These are phyloP conservation scores for Phytopythium vexans DNA, from an alignment of 352 stramenopile genomes.

Conservation along the genomic window DNA sequence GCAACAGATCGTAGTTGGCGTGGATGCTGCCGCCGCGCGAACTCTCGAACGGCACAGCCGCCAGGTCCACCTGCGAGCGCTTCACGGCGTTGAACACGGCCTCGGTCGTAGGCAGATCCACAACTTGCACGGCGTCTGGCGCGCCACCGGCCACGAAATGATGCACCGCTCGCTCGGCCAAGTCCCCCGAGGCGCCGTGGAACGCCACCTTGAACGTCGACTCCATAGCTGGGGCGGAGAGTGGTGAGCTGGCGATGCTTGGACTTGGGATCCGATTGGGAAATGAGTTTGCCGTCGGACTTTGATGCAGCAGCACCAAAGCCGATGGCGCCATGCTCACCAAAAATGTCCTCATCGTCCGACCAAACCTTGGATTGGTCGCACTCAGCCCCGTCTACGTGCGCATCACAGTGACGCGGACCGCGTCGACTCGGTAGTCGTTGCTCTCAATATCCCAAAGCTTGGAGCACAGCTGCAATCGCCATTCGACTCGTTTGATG, in stretches of 20 bases:
- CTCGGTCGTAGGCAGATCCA: conserved; percentile 48
- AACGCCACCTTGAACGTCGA: conserved; percentile 89
- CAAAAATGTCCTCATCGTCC: too few relatives aligned
- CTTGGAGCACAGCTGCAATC: background rate
- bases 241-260: too few relatives aligned
- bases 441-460: conserved; percentile 22
- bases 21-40: conserved; percentile 94
- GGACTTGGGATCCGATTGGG: too few relatives aligned
- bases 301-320: too few relatives aligned
- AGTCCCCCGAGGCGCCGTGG: conserved; percentile 95
- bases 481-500: conserved; percentile 35
- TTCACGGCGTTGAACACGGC: conserved; percentile 54
- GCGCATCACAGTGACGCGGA: conserved; percentile 25
- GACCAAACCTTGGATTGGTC: too few relatives aligned
- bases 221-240: conserved; percentile 15
- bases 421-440: conserved; percentile 29
- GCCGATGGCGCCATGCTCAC: too few relatives aligned
- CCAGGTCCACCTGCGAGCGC: conserved; percentile 89
- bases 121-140: conserved; percentile 48
- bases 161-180: conserved; percentile 95
- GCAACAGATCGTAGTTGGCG: conserved; percentile 92
- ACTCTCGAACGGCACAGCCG: conserved; percentile 94
- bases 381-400: too few relatives aligned
- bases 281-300: too few relatives aligned
- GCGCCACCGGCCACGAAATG: conserved; percentile 76